Conservation (phyloP, 1,139 yeast species). For the Pichia sp. region DNA sequence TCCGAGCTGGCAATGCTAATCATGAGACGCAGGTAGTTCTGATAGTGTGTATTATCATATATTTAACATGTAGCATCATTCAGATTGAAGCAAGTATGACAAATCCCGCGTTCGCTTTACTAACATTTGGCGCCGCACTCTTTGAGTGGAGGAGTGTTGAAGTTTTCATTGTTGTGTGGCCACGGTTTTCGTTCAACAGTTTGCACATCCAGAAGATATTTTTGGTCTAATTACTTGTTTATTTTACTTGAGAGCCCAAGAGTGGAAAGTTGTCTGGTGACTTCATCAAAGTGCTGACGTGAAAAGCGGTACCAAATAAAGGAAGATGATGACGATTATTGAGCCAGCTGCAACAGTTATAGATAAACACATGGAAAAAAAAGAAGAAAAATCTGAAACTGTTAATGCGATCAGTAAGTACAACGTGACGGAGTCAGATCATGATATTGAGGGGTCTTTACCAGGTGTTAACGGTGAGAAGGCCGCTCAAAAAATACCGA, state of each 20-base stretch:
- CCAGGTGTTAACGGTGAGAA: not conserved
- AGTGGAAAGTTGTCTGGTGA: too few relatives aligned
- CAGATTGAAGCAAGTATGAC: not conserved
- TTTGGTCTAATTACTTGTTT: too few relatives aligned
- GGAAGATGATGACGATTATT: not conserved
- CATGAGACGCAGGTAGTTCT: slow-evolving; percentile 11
- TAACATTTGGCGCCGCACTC: not conserved
- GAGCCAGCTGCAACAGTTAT: slow-evolving; percentile 2
- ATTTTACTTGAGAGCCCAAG: too few relatives aligned
- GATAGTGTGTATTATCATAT: not conserved
- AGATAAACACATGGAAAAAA: not conserved
- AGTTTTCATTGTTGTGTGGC: not conserved
- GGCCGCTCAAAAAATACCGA: not conserved
- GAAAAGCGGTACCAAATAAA: not conserved
- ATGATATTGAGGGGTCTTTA: not conserved
- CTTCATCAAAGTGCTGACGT: not conserved
- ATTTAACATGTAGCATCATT: not conserved
- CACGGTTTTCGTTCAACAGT: not conserved
- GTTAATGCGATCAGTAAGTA: not conserved
- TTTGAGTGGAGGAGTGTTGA: not conserved
- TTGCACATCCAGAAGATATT: not conserved
- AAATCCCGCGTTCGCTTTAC: not conserved
- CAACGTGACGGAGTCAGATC: not conserved
- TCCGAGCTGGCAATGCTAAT: slow-evolving; percentile 9
- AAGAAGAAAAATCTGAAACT: not conserved